phyloP scores from a whole-genome alignment of 345 rosid species.

The Clausena lansium region DNA sequence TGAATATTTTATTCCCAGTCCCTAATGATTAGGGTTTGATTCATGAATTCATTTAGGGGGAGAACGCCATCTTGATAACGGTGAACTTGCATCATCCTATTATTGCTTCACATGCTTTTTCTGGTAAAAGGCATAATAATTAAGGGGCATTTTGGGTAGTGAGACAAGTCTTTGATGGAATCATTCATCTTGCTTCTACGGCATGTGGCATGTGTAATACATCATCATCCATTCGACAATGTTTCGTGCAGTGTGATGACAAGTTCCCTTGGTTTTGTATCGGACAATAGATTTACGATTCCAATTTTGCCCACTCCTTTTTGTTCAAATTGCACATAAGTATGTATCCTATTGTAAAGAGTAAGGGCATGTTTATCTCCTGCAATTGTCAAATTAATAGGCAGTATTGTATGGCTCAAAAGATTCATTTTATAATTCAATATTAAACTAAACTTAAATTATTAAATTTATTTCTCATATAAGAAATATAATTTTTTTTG shows the following conservation, averaged over 20 bases:
- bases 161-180: neutral
- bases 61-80: neutral
- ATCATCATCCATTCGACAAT: slow-evolving; percentile 12
- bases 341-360: neutral
- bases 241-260: slow-evolving; percentile 21
- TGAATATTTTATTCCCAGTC: slow-evolving; percentile 4
- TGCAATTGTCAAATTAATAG: too few species aligned
- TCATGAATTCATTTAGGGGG: neutral
- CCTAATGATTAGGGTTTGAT: slow-evolving; percentile 8
- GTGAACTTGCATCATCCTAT: slow-evolving; percentile 19
- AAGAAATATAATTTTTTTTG: too few species aligned
- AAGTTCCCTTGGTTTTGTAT: slow-evolving; percentile 14
- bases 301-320: slow-evolving; percentile 11
- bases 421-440: neutral
- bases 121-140: slow-evolving; percentile 21
- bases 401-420: neutral
- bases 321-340: neutral
- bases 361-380: too few species aligned
- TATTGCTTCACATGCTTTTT: slow-evolving; percentile 3
- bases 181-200: neutral
- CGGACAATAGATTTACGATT: neutral
- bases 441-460: too few species aligned
- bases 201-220: neutral
- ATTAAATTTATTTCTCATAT: too few species aligned
- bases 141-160: slow-evolving; percentile 26